These are phyloP conservation scores for Pleurotus salmoneostramineus DNA, from an alignment of 768 basidiomycete genomes.

Conservation along the genomic window DNA sequence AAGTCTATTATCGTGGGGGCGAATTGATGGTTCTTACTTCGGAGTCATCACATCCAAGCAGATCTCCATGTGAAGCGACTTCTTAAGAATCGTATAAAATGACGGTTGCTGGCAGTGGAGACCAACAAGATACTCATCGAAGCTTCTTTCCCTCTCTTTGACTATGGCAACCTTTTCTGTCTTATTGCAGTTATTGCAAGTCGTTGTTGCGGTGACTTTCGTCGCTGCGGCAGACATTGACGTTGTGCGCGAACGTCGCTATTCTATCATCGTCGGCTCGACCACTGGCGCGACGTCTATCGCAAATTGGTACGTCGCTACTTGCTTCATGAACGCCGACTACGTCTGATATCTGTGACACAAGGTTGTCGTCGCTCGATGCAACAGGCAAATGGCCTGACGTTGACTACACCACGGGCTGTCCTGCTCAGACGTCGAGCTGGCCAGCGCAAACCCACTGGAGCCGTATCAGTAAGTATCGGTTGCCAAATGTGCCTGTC, in stretches of 20 bases:
- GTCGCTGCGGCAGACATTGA: conserved; percentile 23
- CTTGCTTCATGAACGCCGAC: too few species aligned
- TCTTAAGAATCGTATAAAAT: conserved; percentile 2
- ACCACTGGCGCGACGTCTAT: conserved; percentile 36
- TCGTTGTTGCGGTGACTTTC: background rate
- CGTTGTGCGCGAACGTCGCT: conserved; percentile 29
- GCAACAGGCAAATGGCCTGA: conserved; percentile 40
- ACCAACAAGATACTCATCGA: background rate
- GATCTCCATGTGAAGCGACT: background rate
- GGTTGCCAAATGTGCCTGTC: background rate
- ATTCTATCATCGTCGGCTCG: conserved; percentile 34
- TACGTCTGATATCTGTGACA: background rate
- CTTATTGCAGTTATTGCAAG: background rate
- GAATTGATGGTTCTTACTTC: background rate
- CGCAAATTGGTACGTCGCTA: conserved; percentile 24
- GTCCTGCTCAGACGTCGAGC: conserved; percentile 45
- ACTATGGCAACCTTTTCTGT: background rate
- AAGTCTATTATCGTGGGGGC: conserved; percentile 2
- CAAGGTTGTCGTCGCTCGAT: conserved; percentile 26
- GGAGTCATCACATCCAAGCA: background rate
- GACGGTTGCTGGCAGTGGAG: background rate
- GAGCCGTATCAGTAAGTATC: conserved; percentile 34
- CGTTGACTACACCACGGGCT: conserved; percentile 51
- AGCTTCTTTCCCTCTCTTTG: too few species aligned
- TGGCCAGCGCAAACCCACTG: conserved; percentile 58